Base-by-base conservation (phyloP, 306 rosid genomes). In the Pueraria montana region DNA sequence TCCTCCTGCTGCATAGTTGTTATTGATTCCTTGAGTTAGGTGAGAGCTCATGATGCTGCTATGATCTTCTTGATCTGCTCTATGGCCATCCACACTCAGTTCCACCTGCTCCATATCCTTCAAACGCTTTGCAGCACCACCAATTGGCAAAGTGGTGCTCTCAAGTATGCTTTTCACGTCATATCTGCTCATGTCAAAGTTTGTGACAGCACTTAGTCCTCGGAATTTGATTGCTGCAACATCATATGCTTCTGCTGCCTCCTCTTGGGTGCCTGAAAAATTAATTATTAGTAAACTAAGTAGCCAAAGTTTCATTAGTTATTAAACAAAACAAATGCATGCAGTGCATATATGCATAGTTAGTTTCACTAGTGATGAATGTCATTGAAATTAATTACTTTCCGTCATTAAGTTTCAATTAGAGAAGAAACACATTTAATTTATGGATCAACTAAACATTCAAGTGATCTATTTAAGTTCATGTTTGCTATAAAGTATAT, bases 231-330 rank as follows among this genome's bases (percentile, higher is more conserved):
- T 91, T 42, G 98, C 98, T 6, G 98, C 98, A 8, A 93, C 93
- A 82, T 95, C 98, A 30, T 95, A 95, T 4, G 98, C 98, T 67
- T 95, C 98, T 2, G 98, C 98, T 36, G 98, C 98, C 85, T 95
- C 98, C 82, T 95, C 98, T 81, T 95, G 98, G 0, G 97, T 95
- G 82, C 95, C 98, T 91, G 13, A 4, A 74, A 66, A n/a, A 34
- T 18, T 13, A 17, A 4, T 30, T 34, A 8, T 40, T 42, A 52
- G 48, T 5, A 17, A 72, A 14, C 14, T 6, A 30, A 1, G 4
- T 13, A 5, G n/a, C 2, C 36, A 61, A 17, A 6, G 40, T 61
- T 61, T 61, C 67, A 26, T 26, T 12, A 14, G 0, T 61, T 11
- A 26, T 27, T 2, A 14, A 61, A 26, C 10, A 61, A 14, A 61